Evolutionary conservation across 1,284 basidiomycete species (phyloP).

Genomic region (Rugosomyces carneus): DNA sequence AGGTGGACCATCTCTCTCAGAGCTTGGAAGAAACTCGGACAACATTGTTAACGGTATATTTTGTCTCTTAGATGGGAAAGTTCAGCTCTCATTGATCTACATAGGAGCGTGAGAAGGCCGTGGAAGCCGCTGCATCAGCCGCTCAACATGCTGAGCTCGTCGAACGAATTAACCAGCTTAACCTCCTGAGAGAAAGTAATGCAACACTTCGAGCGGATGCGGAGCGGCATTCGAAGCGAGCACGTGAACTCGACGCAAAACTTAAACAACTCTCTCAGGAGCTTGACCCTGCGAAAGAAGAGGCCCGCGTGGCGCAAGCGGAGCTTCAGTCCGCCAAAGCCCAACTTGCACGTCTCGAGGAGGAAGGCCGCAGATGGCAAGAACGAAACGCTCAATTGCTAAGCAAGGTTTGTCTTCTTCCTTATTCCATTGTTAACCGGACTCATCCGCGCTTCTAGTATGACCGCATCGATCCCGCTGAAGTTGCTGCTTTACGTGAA

Average conservation of each 20-base stretch:
- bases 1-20: conserved; percentile 69
- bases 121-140: conserved; percentile 64
- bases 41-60: conserved; percentile 55
- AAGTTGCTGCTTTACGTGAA: conserved; percentile 76
- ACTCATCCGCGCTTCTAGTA: conserved; percentile 41
- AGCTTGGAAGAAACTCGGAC: conserved; percentile 65
- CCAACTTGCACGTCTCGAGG: conserved; percentile 70
- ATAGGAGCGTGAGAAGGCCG: conserved; percentile 75
- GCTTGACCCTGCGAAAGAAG: conserved; percentile 73
- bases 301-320: conserved; percentile 61
- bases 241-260: conserved; percentile 59
- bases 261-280: conserved; percentile 56
- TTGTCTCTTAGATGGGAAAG: neutral
- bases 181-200: conserved; percentile 85
- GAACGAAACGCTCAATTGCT: conserved; percentile 77
- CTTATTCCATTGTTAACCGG: conserved; percentile 3
- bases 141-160: conserved; percentile 81
- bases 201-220: conserved; percentile 76
- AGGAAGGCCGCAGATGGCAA: conserved; percentile 82
- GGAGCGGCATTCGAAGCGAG: conserved; percentile 60
- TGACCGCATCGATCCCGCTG: conserved; percentile 83
- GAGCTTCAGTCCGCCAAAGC: conserved; percentile 69
- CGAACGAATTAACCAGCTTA: conserved; percentile 84
- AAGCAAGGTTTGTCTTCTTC: conserved; percentile 55
- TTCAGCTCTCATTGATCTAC: neutral